Evolutionary conservation across 768 basidiomycete genomes (phyloP), one percentile per base, ranked within the genome.

Genomic region (Pleurotus ostreatus): DNA sequence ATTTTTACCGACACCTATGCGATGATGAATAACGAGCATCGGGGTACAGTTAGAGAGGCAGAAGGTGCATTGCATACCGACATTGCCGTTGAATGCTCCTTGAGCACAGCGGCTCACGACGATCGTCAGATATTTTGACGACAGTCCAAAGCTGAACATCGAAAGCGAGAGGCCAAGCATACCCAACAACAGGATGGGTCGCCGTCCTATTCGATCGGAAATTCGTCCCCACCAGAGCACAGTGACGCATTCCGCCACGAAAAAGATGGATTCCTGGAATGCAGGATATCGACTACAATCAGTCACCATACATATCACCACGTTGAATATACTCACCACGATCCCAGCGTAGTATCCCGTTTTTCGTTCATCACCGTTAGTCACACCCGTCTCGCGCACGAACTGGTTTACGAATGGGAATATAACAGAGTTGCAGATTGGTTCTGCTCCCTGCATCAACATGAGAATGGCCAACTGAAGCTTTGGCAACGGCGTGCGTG

Each of bases 361-460:
- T 49, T 61, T 63, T 5, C 60, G 57, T 45, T 69, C 66, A 39
- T 70, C 63, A 8, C 64, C 65, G 3, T 61, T 59, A 4, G 65
- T 68, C 1, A 71, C 61, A 5, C 68, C 68, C 2, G 65, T 63
- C 51, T 66, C 64, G 6, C 62, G 63, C 22, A 71, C 64, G 2
- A 69, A 62, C 37, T 68, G 63, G 13, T 60, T 58, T 11, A 64
- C 52, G 60, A 82, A 82, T 2, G 82, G 83, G 25, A 74, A 73
- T 52, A 84, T 83, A 47, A 83, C 77, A 43, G 78, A 70, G 7
- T 70, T 69, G 2, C 77, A 77, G 49, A 82, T 67, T 1, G 80
- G 81, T 57, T 82, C 80, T 18, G 80, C 67, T 12, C 81, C 71
- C 39, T 56, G 57, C 23, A 60, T 55, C 47, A 60, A 20, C 20